A percentile compares a stretch with the other conserved stretches of the same genome.
Conservation (phyloP, 2,329 filamentous ascomycete species). For the Nemania sp. region DNA sequence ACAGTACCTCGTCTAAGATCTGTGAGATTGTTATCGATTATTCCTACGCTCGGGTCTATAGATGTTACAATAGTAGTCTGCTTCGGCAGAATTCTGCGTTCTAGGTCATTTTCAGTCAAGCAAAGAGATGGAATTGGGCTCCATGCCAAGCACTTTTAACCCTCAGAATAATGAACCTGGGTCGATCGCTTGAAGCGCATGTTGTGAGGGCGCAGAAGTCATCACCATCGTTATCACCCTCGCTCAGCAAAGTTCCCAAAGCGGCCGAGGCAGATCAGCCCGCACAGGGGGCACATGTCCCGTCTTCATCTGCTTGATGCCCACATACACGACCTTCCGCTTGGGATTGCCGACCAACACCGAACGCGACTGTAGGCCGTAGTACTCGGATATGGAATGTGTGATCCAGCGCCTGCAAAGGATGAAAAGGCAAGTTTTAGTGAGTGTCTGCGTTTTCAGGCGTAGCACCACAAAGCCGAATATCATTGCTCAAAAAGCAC, state of each 20-base stretch:
- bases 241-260: slow-evolving; percentile 63
- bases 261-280: slow-evolving; percentile 57
- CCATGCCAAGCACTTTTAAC: slow-evolving; percentile 3
- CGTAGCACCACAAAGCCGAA: neutral
- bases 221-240: neutral
- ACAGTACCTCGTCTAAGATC: too few species aligned
- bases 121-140: too few species aligned
- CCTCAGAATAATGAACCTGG: slow-evolving; percentile 2
- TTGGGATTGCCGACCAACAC: slow-evolving; percentile 72
- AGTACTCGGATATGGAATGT: slow-evolving; percentile 89
- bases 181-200: neutral
- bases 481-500: neutral
- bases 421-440: slow-evolving; percentile 22
- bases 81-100: too few species aligned
- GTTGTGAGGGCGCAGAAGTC: too few species aligned
- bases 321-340: slow-evolving; percentile 81
- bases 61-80: too few species aligned
- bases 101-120: too few species aligned
- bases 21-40: too few species aligned
- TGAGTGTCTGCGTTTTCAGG: neutral
- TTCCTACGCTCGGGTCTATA: too few species aligned
- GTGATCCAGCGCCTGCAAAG: slow-evolving; percentile 79
- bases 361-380: slow-evolving; percentile 83
- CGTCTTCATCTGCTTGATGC: slow-evolving; percentile 58
- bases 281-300: slow-evolving; percentile 31